Percentiles rank a stretch among this genome's conserved stretches.
Conservation (phyloP, 371 early-diverging fungal species). For the Mortierella sp. region DNA sequence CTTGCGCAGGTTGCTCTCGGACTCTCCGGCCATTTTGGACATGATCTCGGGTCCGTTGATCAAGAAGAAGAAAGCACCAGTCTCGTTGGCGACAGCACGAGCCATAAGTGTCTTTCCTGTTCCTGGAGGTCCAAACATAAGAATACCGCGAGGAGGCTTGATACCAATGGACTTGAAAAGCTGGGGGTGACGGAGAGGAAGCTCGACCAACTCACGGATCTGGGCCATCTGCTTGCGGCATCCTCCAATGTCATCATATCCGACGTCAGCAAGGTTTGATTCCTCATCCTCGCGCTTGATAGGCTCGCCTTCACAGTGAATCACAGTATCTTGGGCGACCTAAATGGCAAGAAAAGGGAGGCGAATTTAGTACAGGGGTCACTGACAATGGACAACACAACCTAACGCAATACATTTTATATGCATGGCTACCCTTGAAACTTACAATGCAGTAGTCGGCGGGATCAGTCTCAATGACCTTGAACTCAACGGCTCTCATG, state of each 20-base stretch:
- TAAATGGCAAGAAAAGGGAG: constrained; percentile 34
- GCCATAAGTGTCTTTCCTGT: constrained; percentile 93
- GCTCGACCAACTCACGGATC: constrained; percentile 98
- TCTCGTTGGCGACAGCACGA: constrained; percentile 80
- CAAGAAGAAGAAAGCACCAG: constrained; percentile 92
- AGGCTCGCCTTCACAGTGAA: constrained; percentile 98
- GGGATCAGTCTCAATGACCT: constrained; percentile 98
- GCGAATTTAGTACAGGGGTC: neutral
- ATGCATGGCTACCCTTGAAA: constrained; percentile 10
- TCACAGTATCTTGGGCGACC: constrained; percentile 97
- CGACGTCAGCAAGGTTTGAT: constrained; percentile 93
- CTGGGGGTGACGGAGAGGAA: constrained; percentile 98
- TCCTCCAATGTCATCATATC: constrained; percentile 99
- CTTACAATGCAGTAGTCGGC: constrained; percentile 97
- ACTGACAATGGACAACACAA: neutral
- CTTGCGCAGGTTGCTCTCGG: constrained; percentile 97
- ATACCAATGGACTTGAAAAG: constrained; percentile 99
- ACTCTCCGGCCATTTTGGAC: constrained; percentile 99
- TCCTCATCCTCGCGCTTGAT: constrained; percentile 99
- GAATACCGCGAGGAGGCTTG: constrained; percentile 99
- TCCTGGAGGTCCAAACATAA: constrained; percentile 99
- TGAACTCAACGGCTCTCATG: constrained; percentile 99
- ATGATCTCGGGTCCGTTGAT: constrained; percentile 99
- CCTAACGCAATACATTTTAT: neutral
- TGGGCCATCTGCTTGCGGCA: constrained; percentile 99